A percentile compares a stretch with the other conserved stretches of the same genome.
phyloP scores from a whole-genome alignment of 2,329 filamentous ascomycete species.

The Microcyclospora tardicrescens region DNA sequence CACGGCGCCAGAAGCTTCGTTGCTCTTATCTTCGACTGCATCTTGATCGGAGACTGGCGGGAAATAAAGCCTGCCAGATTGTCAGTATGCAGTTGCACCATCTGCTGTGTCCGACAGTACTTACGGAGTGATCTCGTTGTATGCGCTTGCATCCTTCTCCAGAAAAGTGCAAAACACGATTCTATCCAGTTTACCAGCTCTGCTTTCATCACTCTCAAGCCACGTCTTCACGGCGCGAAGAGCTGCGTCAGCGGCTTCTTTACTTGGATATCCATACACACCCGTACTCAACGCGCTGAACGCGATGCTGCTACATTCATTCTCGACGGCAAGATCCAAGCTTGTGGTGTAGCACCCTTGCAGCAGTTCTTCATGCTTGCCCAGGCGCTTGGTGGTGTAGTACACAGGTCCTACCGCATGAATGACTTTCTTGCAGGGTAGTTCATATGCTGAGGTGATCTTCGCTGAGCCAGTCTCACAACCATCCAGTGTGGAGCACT shows the following conservation, averaged over 20 bases:
- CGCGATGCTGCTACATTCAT: conserved; percentile 57
- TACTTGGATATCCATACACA: conserved; percentile 73
- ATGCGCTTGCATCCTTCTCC: conserved; percentile 62
- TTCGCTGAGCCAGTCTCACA: conserved; percentile 71
- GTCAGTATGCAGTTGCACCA: not conserved
- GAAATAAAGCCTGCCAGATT: not conserved
- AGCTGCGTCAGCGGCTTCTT: conserved; percentile 59
- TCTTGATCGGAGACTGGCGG: conserved; percentile 25
- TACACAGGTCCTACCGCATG: conserved; percentile 87
- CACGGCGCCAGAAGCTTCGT: conserved; percentile 17
- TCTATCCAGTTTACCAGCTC: conserved; percentile 44
- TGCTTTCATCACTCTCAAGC: conserved; percentile 33
- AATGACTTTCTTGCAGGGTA: conserved; percentile 70
- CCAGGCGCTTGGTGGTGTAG: conserved; percentile 26
- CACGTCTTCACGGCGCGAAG: conserved; percentile 47
- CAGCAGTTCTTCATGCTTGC: conserved; percentile 32
- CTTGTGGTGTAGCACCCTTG: conserved; percentile 56
- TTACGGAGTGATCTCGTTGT: conserved; percentile 60
- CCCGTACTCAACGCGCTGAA: conserved; percentile 83
- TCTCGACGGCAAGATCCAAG: conserved; percentile 57
- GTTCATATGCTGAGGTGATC: conserved; percentile 63
- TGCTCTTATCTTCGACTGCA: conserved; percentile 2
- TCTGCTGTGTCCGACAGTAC: conserved; percentile 24
- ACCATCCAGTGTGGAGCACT: conserved; percentile 59
- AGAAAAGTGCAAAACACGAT: conserved; percentile 81